phyloP scores from a whole-genome alignment of 75 land plant genomes.

The Azolla pinnata region DNA sequence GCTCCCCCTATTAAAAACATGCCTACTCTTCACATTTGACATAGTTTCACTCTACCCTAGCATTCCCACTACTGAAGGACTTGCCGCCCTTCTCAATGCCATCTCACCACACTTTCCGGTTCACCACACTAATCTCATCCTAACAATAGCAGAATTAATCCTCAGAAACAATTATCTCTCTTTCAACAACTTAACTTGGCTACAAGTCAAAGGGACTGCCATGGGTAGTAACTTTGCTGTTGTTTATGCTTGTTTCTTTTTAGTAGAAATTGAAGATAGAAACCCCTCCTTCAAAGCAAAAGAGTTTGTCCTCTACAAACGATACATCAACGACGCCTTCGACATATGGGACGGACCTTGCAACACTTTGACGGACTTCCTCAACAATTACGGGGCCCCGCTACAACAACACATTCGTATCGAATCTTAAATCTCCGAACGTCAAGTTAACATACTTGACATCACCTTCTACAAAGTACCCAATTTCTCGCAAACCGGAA shows the following conservation, averaged over 20 bases:
- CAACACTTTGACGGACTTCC: neutral
- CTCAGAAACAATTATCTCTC: neutral
- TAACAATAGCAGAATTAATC: neutral
- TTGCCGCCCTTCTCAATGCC: neutral
- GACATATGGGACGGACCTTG: constrained; percentile 4
- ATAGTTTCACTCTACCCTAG: constrained; percentile 3
- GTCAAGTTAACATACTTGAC: neutral
- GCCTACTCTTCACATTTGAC: constrained; percentile 10
- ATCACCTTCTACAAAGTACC: constrained; percentile 4
- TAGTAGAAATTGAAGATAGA: neutral
- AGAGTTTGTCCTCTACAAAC: neutral
- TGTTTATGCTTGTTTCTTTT: constrained; percentile 11
- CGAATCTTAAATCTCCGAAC: neutral
- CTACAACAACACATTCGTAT: neutral
- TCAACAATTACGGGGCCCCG: neutral
- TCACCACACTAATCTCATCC: neutral
- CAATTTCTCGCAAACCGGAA: neutral
- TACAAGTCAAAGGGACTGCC: constrained; percentile 8
- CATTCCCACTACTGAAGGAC: constrained; percentile 5
- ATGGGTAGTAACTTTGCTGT: constrained; percentile 18
- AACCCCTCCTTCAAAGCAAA: neutral
- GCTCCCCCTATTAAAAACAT: neutral
- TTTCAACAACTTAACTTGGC: neutral
- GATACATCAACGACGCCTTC: constrained; percentile 11
- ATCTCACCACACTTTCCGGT: neutral